These are phyloP conservation scores for Beverwykella pulmonaria DNA, from an alignment of 495 filamentous ascomycete species.

Conservation along the genomic window DNA sequence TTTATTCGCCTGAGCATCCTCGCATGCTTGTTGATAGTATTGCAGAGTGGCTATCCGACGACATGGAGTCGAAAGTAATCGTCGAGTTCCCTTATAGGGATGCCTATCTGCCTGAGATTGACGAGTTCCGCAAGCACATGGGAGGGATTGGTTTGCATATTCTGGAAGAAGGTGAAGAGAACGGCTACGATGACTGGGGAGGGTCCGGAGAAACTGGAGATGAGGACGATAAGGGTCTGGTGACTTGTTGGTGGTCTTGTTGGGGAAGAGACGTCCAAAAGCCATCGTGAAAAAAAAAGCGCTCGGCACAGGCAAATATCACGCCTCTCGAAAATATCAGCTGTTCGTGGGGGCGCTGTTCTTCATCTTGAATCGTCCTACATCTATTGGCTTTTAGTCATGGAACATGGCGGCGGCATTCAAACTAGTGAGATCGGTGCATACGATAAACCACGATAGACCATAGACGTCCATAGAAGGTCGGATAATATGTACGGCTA, in stretches of 20 bases:
- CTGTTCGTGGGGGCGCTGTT: not conserved
- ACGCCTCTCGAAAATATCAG: not conserved
- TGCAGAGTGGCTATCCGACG: slow-evolving; percentile 54
- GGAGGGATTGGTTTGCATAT: slow-evolving; percentile 54
- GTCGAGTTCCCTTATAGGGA: slow-evolving; percentile 68
- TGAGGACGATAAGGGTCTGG: slow-evolving; percentile 52
- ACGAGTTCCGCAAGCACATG: slow-evolving; percentile 61
- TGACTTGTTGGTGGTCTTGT: slow-evolving; percentile 69
- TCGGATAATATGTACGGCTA: slow-evolving; percentile 36
- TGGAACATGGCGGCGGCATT: slow-evolving; percentile 13
- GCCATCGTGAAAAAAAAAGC: not conserved
- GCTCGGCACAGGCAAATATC: not conserved
- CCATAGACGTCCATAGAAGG: slow-evolving; percentile 8
- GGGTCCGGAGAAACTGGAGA: slow-evolving; percentile 55
- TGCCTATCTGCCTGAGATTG: slow-evolving; percentile 56
- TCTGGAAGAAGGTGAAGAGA: slow-evolving; percentile 63
- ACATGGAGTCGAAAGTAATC: slow-evolving; percentile 56
- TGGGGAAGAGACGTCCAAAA: slow-evolving; percentile 48
- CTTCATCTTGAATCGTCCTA: not conserved
- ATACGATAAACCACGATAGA: slow-evolving; percentile 19
- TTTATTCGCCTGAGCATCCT: slow-evolving; percentile 72
- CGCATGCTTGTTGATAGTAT: slow-evolving; percentile 63
- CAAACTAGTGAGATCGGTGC: slow-evolving; percentile 22
- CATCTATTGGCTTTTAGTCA: slow-evolving; percentile 19
- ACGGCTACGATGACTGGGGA: slow-evolving; percentile 73